A percentile compares a stretch with the other conserved stretches of the same genome.
phyloP scores from a whole-genome alignment of 768 basidiomycete species.

The Trametes coccinea region DNA sequence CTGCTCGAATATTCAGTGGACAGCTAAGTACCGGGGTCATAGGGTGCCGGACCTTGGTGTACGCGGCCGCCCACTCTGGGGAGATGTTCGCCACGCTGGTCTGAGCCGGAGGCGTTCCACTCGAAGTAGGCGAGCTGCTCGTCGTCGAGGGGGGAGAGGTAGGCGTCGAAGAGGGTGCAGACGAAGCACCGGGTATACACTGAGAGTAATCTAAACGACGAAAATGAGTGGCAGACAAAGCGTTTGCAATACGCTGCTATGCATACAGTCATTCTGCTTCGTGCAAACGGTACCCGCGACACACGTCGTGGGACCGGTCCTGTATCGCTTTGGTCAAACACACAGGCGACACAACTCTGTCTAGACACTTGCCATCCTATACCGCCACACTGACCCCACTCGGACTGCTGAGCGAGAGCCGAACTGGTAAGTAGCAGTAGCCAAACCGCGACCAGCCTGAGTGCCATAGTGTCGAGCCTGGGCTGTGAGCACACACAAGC shows the following conservation, averaged over 20 bases:
- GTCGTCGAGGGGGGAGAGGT: slow-evolving; percentile 26
- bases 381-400: slow-evolving; percentile 52
- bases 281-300: slow-evolving; percentile 47
- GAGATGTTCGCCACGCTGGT: slow-evolving; percentile 34
- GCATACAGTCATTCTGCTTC: slow-evolving; percentile 45
- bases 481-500: background rate
- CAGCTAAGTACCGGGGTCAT: background rate
- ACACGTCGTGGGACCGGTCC: slow-evolving; percentile 53
- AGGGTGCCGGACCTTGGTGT: slow-evolving; percentile 43
- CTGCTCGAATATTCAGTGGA: slow-evolving; percentile 27
- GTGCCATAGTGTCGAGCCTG: slow-evolving; percentile 8
- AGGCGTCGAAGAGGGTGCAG: slow-evolving; percentile 26
- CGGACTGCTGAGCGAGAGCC: slow-evolving; percentile 39
- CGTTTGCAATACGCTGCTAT: background rate
- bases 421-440: slow-evolving; percentile 27
- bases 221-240: background rate
- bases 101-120: slow-evolving; percentile 19
- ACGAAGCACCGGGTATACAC: slow-evolving; percentile 45
- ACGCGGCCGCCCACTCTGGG: slow-evolving; percentile 55
- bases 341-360: background rate
- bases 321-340: slow-evolving; percentile 20
- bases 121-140: slow-evolving; percentile 26
- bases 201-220: slow-evolving; percentile 45
- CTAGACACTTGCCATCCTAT: slow-evolving; percentile 44
- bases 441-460: slow-evolving; percentile 1